Base-by-base conservation (phyloP, 371 early-diverging fungal species). In the Mortierella sp. region DNA sequence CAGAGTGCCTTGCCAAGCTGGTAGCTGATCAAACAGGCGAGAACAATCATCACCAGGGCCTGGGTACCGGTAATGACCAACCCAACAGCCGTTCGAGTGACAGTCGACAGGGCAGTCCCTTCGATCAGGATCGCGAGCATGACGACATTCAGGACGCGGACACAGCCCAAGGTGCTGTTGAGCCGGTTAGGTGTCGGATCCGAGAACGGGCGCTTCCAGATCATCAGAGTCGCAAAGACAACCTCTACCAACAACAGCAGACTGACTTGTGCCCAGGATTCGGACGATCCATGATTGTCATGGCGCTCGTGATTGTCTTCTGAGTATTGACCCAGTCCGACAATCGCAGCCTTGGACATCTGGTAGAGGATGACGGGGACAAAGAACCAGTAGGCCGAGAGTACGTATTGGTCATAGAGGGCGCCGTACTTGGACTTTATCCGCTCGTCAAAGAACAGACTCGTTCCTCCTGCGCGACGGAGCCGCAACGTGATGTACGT, bases 341-440 rank as follows among this genome's bases (percentile, higher is more conserved):
- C 82, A 18, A 86, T 83, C 24, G 79, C 85, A 0, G 88, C 86
- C 43, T 83, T 83, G 21, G 76, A 8, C 56, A 83, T 55, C 74
- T 80, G 81, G 58, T 81, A 86, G 8, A 60, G 38, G 18, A 88
- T 46, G 8, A 82, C 84, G 5, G 84, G 80, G n/a, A 86, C 70
- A 82, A 88, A 88, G 83, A 88, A 88, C 74, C 76, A 74, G 51
- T 86, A 88, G 27, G 82, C 51, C 3, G 85, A 84, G 46, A 81
- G 77, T 3, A 79, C 60, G 43, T 88, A 88, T 38, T 86, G 87
- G 27, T 81, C 82, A 56, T 88, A 88, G 16, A 88, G 78, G 3
- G 76, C 77, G 6, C 88, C 88, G 29, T 86, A 86, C 49, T 72
- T 80, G 72, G 86, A 85, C 29, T 82, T 83, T 55, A 86, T 78